Base-by-base conservation (phyloP, 257 asterid genomes). In the Primulina eburnea region DNA sequence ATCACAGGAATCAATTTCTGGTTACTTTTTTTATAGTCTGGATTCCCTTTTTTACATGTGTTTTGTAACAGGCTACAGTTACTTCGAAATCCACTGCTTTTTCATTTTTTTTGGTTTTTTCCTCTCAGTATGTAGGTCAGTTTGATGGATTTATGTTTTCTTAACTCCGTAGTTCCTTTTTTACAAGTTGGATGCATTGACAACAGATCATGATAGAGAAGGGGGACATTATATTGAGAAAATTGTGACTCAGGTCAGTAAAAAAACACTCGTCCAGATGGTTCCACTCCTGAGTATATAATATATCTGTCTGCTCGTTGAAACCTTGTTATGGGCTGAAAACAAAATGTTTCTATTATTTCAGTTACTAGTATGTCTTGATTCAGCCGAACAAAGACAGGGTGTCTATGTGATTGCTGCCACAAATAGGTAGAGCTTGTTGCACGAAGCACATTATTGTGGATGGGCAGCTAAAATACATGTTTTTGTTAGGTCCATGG, bases 371-470 rank as follows among this genome's bases (percentile, higher is more conserved):
- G 72, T 74, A 78, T 82, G 78, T 62, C 74, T 81, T 62, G 86
- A 81, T 12, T 82, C 84, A 6, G 86, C 79, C n/a, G 86, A 83
- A 28, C 78, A 76, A 30, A 71, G 81, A 20, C 79, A 32, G 59
- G 84, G 82, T 32, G 82, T 83, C 71, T 81, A 70, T 55, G 81
- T 83, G 59, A 79, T 81, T 74, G 84, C 86, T 56, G 86, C 88
- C 55, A 83, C 86, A 33, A 83, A 83, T 73, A 78, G 88, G 85
- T 83, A 18, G 28, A 6, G 37, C 37, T 60, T 16, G 33, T 72
- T 60, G 26, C 40, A 72, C 67, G 53, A 55, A 11, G 37, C 26
- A 18, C 50, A 50, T 7, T 50, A 59, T 64, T 67, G 40, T 50
- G 55, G 29, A 60, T 30, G 65, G 33, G 21, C 6, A 11, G 61